These are phyloP conservation scores for Coemansia sp. DNA, from an alignment of 192 early-diverging fungal species.

Conservation along the genomic window DNA sequence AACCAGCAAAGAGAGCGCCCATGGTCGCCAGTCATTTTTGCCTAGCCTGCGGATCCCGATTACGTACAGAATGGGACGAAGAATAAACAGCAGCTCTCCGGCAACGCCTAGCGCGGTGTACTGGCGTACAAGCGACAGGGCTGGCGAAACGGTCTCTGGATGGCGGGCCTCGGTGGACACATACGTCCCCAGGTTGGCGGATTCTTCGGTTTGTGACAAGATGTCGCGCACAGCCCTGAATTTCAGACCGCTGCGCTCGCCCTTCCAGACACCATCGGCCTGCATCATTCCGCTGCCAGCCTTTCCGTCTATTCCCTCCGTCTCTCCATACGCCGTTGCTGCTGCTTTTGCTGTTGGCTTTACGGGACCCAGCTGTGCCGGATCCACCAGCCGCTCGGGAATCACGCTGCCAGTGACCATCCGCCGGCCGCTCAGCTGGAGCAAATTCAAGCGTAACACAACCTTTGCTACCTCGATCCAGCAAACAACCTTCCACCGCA, in stretches of 20 bases:
- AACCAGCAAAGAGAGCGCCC: conserved; percentile 75
- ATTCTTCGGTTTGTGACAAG: conserved; percentile 33
- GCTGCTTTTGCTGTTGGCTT: neutral
- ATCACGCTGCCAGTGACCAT: conserved; percentile 46
- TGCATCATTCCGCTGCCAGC: neutral
- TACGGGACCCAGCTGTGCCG: conserved; percentile 30
- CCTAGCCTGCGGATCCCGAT: conserved; percentile 76
- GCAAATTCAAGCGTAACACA: conserved; percentile 35
- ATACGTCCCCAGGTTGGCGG: conserved; percentile 26
- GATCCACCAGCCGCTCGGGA: conserved; percentile 54
- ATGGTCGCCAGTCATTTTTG: conserved; percentile 75
- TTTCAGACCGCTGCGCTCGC: conserved; percentile 56
- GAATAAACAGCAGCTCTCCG: conserved; percentile 79
- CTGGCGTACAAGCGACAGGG: conserved; percentile 66
- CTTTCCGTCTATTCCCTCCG: neutral
- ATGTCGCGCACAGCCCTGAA: conserved; percentile 52
- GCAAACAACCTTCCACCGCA: conserved; percentile 63
- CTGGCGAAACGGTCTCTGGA: conserved; percentile 67
- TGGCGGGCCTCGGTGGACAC: conserved; percentile 37
- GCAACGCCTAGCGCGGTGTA: conserved; percentile 57
- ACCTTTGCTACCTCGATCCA: conserved; percentile 71
- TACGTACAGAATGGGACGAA: conserved; percentile 86
- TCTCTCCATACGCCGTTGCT: too few relatives aligned
- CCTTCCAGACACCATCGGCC: conserved; percentile 46
- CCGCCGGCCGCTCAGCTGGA: conserved; percentile 37